Percentiles rank a stretch among this genome's conserved stretches.
phyloP scores from a whole-genome alignment of 2,329 filamentous ascomycete species.

The Tolypocladium album region DNA sequence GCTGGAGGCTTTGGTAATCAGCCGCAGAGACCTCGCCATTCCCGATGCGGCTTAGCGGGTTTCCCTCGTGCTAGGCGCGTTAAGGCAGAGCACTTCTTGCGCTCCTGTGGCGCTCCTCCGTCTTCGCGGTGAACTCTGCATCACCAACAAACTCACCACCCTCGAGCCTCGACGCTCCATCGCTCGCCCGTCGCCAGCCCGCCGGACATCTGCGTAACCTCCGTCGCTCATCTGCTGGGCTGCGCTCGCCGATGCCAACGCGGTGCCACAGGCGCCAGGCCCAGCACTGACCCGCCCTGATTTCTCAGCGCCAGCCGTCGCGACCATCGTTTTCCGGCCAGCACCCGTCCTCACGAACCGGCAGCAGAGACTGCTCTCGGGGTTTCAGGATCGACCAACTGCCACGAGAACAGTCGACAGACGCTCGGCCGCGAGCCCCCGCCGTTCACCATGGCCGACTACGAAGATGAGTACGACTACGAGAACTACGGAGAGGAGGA shows the following conservation, averaged over 20 bases:
- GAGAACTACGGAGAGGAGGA: constrained; percentile 60
- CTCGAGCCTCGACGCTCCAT: neutral
- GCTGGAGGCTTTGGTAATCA: neutral
- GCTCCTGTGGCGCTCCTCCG: neutral
- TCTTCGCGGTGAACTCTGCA: neutral
- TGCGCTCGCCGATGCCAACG: constrained; percentile 18
- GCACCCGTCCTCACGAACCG: neutral
- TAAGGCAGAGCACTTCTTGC: neutral
- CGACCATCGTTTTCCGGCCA: neutral
- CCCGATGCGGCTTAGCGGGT: neutral
- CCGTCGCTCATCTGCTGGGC: constrained; percentile 10
- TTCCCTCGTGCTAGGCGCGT: neutral
- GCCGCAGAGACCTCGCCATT: neutral
- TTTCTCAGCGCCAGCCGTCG: constrained; percentile 2
- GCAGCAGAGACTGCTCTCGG: neutral
- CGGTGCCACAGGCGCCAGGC: constrained; percentile 21
- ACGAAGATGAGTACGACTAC: constrained; percentile 51
- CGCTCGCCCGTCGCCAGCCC: neutral
- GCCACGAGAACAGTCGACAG: neutral
- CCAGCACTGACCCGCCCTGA: constrained; percentile 18
- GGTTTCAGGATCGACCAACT: neutral
- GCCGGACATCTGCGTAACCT: neutral
- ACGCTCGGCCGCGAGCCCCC: neutral
- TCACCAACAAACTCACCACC: neutral
- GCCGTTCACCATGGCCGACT: constrained; percentile 36